phyloP scores from a whole-genome alignment of 1,139 yeast species.

The Suhomyces bribrorum region DNA sequence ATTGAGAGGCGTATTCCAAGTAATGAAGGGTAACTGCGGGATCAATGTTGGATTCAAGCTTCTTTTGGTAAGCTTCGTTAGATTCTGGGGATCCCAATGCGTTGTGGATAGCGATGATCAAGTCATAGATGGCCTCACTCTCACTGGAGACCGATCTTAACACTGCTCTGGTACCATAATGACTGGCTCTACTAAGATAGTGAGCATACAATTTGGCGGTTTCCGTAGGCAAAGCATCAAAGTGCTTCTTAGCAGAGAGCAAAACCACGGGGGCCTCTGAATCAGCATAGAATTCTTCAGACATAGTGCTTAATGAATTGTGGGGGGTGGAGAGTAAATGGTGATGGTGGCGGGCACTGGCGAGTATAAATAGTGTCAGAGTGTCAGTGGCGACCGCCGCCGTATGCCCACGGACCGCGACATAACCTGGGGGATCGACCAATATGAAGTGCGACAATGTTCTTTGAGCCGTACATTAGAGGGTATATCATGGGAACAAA shows the following conservation, averaged over 20 bases:
- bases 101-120: slow-evolving; percentile 59
- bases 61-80: slow-evolving; percentile 43
- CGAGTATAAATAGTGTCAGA: too few relatives aligned
- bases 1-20: slow-evolving; percentile 79
- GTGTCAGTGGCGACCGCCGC: too few relatives aligned
- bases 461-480: too few relatives aligned
- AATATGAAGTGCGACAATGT: too few relatives aligned
- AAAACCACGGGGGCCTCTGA: slow-evolving; percentile 46
- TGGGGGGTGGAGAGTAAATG: neutral
- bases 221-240: slow-evolving; percentile 38
- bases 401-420: too few relatives aligned
- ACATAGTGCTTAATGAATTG: slow-evolving; percentile 1
- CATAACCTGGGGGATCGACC: too few relatives aligned
- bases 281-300: slow-evolving; percentile 30
- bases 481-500: too few relatives aligned
- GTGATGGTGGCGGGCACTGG: too few relatives aligned
- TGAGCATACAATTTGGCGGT: slow-evolving; percentile 68
- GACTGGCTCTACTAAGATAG: slow-evolving; percentile 77
- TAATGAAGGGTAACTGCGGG: slow-evolving; percentile 42
- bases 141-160: slow-evolving; percentile 84
- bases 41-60: slow-evolving; percentile 23
- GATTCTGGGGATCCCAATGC: slow-evolving; percentile 48
- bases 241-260: slow-evolving; percentile 47
- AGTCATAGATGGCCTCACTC: slow-evolving; percentile 70
- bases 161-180: slow-evolving; percentile 77